Evolutionary conservation across 2,329 filamentous ascomycete species (phyloP), one percentile per base, ranked within the genome.

Genomic region (Leptographium lundbergii): DNA sequence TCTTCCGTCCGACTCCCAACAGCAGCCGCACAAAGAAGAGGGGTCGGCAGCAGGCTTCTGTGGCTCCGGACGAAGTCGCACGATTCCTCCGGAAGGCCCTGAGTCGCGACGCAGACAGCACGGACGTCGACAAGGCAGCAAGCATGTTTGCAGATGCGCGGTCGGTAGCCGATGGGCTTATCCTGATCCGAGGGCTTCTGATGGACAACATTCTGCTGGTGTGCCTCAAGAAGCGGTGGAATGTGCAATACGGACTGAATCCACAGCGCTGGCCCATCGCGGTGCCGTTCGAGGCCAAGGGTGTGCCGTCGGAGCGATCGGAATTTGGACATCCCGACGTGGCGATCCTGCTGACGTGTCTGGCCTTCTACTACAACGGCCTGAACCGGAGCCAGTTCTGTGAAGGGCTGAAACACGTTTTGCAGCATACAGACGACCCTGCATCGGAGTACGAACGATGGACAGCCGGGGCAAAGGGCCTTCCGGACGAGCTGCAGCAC

Each of bases 291-390:
- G 75, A 80, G 13, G 82, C 83, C 0, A 88, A 89, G 59, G 86
- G 85, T 2, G 73, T 77, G 0, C 85, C 86, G 0, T 79, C 77
- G 0, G 77, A 81, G 0, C 76, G 81, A 6, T 80, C 84, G 0
- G 86, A 89, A 63, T 89, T 80, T 66, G 81, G 83, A 0, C 85
- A 90, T 62, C 84, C 85, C 0, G 77, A 90, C 63, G 82, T 87
- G 0, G 76, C 81, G 0, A 84, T 89, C 2, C 39, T 83, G 0
- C 72, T 90, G 1, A 89, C 86, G 0, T 84, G 80, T 14, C 69
- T 91, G 0, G 76, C 79, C 0, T 88, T 86, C 64, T 90, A 90
- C 64, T 86, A 88, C 56, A 68, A 73, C 1, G 85, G 84, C 0
- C 67, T 87, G 0, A 75, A 58, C 1, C 61, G 73, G 2, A 52